Percentiles rank a stretch among this genome's conserved stretches.
Conservation (phyloP, 1,139 yeast genomes). For the Yamadazyma conglobata region DNA sequence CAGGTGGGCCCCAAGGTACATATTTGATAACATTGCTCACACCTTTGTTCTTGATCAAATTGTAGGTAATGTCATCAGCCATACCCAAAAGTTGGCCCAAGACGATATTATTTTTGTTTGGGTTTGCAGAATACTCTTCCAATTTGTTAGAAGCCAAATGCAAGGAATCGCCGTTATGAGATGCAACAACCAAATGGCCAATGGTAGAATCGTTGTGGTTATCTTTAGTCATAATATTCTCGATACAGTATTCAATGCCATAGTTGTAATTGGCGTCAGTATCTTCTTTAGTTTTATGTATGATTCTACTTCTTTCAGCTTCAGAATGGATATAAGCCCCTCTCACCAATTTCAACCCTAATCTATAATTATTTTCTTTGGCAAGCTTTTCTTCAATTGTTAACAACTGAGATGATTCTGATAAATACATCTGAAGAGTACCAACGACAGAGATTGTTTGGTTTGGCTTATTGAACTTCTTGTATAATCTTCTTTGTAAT, state of each 20-base stretch:
- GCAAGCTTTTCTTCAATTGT: constrained; percentile 67
- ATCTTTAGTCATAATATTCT: constrained; percentile 47
- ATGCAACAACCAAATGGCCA: constrained; percentile 89
- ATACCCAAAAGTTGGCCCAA: constrained; percentile 92
- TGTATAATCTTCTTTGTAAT: constrained; percentile 78
- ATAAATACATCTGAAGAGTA: constrained; percentile 89
- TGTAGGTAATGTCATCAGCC: constrained; percentile 88
- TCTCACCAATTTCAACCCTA: constrained; percentile 91
- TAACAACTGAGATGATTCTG: constrained; percentile 63
- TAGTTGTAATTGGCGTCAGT: constrained; percentile 75
- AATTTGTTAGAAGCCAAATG: constrained; percentile 63
- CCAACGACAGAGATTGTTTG: constrained; percentile 74
- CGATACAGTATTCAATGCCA: constrained; percentile 65
- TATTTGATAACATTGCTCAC: constrained; percentile 83
- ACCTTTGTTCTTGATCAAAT: constrained; percentile 59
- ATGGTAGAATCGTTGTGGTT: constrained; percentile 48
- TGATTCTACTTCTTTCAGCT: constrained; percentile 59
- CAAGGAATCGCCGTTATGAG: constrained; percentile 84
- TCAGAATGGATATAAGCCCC: constrained; percentile 97
- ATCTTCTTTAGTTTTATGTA: constrained; percentile 71
- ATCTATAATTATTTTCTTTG: constrained; percentile 55
- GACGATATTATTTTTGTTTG: constrained; percentile 62
- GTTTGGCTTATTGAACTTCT: constrained; percentile 62
- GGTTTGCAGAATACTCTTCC: constrained; percentile 21
- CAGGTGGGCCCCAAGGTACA: constrained; percentile 98